A percentile compares a stretch with the other conserved stretches of the same genome.
These are phyloP conservation scores for Pterocarpus santalinus DNA, from an alignment of 306 rosid genomes.

Conservation along the genomic window DNA sequence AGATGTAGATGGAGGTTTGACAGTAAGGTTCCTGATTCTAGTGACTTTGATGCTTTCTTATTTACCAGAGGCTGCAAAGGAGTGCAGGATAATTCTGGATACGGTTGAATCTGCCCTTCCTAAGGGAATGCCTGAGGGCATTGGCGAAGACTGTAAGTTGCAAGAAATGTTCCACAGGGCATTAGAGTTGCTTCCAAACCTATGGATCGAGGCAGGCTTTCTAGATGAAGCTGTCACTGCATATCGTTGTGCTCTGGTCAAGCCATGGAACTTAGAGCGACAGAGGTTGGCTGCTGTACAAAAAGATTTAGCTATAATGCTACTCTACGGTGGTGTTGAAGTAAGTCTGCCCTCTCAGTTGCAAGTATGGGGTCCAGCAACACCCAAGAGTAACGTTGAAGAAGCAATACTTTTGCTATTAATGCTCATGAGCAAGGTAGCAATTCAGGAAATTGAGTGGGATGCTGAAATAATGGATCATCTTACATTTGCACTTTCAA, in stretches of 20 bases:
- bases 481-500: slow-evolving; percentile 76
- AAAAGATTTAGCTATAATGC: slow-evolving; percentile 69
- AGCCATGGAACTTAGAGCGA: slow-evolving; percentile 83
- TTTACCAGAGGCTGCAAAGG: slow-evolving; percentile 78
- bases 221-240: slow-evolving; percentile 82
- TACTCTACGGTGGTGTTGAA: slow-evolving; percentile 85
- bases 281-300: slow-evolving; percentile 66
- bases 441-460: slow-evolving; percentile 67
- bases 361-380: slow-evolving; percentile 64
- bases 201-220: slow-evolving; percentile 79
- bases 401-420: slow-evolving; percentile 79
- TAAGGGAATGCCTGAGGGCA: slow-evolving; percentile 69
- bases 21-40: not conserved
- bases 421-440: slow-evolving; percentile 67
- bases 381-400: slow-evolving; percentile 65
- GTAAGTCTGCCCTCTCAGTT: slow-evolving; percentile 65
- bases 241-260: slow-evolving; percentile 72
- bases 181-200: slow-evolving; percentile 72
- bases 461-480: slow-evolving; percentile 85
- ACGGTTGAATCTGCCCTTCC: slow-evolving; percentile 79
- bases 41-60: slow-evolving; percentile 41
- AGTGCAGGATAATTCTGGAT: slow-evolving; percentile 81
- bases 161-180: slow-evolving; percentile 82
- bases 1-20: slow-evolving; percentile 7
- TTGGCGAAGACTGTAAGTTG: slow-evolving; percentile 81